Evolutionary conservation across 2,329 filamentous ascomycete genomes (phyloP).

Genomic region (Sodiomyces alkalinus): DNA sequence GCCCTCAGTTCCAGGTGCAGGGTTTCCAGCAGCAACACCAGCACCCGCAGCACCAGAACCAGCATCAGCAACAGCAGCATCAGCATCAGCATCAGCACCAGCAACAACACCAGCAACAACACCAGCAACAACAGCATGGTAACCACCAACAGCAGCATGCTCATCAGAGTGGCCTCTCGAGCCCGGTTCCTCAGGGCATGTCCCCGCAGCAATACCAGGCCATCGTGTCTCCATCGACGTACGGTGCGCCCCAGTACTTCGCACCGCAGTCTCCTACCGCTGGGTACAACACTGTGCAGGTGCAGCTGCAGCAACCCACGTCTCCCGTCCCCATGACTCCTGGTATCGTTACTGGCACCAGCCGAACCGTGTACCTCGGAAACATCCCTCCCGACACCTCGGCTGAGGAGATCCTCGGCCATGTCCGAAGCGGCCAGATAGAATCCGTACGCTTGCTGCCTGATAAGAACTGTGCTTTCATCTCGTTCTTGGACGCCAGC

Average conservation of each 20-base stretch:
- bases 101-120: too few species aligned
- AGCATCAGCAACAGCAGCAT: constrained; percentile 37
- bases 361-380: constrained; percentile 90
- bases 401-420: constrained; percentile 89
- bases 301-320: constrained; percentile 45
- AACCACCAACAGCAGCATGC: constrained; percentile 38
- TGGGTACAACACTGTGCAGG: constrained; percentile 46
- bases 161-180: constrained; percentile 48
- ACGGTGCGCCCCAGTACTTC: constrained; percentile 69
- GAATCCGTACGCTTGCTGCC: constrained; percentile 94
- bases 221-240: constrained; percentile 72
- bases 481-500: constrained; percentile 94
- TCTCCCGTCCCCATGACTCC: constrained; percentile 63
- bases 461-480: constrained; percentile 99
- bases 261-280: constrained; percentile 76
- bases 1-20: constrained; percentile 78
- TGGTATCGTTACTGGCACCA: constrained; percentile 77
- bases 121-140: constrained; percentile 37
- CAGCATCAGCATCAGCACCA: constrained; percentile 28
- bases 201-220: constrained; percentile 74
- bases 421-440: constrained; percentile 94
- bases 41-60: constrained; percentile 30
- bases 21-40: constrained; percentile 49
- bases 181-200: constrained; percentile 62
- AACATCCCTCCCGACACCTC: constrained; percentile 98